These are phyloP conservation scores for Pulveroboletus ravenelii DNA, from an alignment of 768 basidiomycete genomes.

Conservation along the genomic window DNA sequence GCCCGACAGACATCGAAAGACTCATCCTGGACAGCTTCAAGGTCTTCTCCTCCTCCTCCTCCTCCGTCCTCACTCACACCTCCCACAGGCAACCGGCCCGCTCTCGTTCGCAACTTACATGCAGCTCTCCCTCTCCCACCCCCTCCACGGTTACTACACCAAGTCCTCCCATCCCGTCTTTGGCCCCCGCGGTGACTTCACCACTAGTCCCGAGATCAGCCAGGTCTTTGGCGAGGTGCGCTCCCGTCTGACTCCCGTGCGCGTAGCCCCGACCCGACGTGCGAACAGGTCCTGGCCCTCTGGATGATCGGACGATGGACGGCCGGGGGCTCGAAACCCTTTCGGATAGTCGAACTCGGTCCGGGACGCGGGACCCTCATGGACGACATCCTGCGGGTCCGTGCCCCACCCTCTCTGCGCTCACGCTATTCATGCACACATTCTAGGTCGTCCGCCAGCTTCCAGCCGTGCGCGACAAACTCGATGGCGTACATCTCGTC, in stretches of 20 bases:
- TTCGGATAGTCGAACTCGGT: constrained; percentile 86
- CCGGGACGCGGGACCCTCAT: constrained; percentile 92
- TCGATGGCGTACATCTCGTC: constrained; percentile 64
- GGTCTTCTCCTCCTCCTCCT: constrained; percentile 32
- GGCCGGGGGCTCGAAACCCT: constrained; percentile 42
- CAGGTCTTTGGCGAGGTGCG: constrained; percentile 95
- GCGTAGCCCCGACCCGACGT: constrained; percentile 13
- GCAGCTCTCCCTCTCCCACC: constrained; percentile 86
- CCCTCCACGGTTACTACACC: constrained; percentile 91
- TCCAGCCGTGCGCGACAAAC: constrained; percentile 30
- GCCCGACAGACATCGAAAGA: constrained; percentile 51
- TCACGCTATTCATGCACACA: not conserved
- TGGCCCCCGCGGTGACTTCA: constrained; percentile 86
- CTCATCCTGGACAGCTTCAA: constrained; percentile 69
- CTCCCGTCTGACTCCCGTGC: not conserved
- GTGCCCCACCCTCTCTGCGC: not conserved
- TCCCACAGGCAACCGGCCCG: constrained; percentile 69
- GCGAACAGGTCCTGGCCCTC: constrained; percentile 69
- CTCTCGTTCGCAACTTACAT: constrained; percentile 87
- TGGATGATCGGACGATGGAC: constrained; percentile 83
- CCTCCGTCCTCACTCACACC: not conserved
- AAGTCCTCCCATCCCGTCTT: constrained; percentile 69
- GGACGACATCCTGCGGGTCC: constrained; percentile 81
- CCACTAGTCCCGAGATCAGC: constrained; percentile 94
- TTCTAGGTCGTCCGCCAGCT: constrained; percentile 51